phyloP scores from a whole-genome alignment of 2,329 filamentous ascomycete genomes.

The Trichoderma sp. region DNA sequence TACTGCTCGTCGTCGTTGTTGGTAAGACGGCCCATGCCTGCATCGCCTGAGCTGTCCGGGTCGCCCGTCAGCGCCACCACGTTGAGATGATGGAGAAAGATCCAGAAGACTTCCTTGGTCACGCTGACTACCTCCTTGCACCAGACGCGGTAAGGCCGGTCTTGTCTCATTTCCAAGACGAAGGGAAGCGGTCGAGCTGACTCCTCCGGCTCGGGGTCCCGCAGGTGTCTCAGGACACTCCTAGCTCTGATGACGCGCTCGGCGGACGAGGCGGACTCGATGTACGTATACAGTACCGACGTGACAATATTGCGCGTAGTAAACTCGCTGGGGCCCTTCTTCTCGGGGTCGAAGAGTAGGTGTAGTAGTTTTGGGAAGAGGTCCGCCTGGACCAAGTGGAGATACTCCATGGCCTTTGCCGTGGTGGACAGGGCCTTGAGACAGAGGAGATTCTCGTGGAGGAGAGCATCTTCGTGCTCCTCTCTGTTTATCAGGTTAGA shows the following conservation, averaged over 20 bases:
- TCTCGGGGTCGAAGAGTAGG: constrained; percentile 97
- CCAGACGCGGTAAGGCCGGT: constrained; percentile 90
- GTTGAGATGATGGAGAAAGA: constrained; percentile 93
- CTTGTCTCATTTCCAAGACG: constrained; percentile 83
- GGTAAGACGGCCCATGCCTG: constrained; percentile 26
- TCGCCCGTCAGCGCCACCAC: constrained; percentile 66
- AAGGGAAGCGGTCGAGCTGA: constrained; percentile 78
- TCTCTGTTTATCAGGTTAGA: constrained; percentile 56
- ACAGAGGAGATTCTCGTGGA: constrained; percentile 90
- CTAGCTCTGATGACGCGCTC: constrained; percentile 69
- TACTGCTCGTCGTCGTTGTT: constrained; percentile 46
- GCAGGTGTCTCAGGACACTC: constrained; percentile 76
- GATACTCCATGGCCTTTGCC: constrained; percentile 77
- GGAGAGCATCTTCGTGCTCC: constrained; percentile 89
- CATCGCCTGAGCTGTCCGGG: constrained; percentile 26
- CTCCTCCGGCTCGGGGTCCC: constrained; percentile 75
- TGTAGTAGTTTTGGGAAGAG: constrained; percentile 83
- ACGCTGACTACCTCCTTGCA: constrained; percentile 89
- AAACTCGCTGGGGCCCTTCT: constrained; percentile 96
- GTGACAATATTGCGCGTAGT: constrained; percentile 89
- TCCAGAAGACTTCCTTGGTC: constrained; percentile 99
- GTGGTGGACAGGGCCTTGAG: constrained; percentile 95
- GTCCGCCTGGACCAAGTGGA: constrained; percentile 75
- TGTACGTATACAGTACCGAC: constrained; percentile 84
- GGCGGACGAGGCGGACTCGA: constrained; percentile 63